phyloP scores from a whole-genome alignment of 257 asterid species.

The Primulina huaijiensis region DNA sequence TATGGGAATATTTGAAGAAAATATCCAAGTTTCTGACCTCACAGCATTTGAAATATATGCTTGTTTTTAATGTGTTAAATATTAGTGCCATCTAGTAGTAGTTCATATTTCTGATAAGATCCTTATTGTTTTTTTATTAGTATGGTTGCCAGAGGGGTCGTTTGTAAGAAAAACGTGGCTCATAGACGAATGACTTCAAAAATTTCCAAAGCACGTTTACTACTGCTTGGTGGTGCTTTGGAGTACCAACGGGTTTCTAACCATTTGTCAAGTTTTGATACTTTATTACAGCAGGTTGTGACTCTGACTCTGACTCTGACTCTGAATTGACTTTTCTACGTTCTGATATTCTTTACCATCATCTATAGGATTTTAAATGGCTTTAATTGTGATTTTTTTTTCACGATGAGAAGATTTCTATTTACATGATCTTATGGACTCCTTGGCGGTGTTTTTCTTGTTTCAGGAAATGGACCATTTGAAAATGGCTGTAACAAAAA shows the following conservation, averaged over 20 bases:
- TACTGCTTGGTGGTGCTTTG: slow-evolving; percentile 79
- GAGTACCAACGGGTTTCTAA: slow-evolving; percentile 80
- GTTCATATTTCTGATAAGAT: slow-evolving; percentile 28
- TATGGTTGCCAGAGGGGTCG: slow-evolving; percentile 67
- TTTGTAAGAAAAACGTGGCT: slow-evolving; percentile 82
- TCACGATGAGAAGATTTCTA: slow-evolving; percentile 18
- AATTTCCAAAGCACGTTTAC: slow-evolving; percentile 56
- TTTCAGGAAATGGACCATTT: slow-evolving; percentile 85
- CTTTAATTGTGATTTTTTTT: slow-evolving; percentile 2
- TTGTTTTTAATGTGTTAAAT: slow-evolving; percentile 16
- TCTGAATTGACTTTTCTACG: slow-evolving; percentile 7
- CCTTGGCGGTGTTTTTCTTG: slow-evolving; percentile 22
- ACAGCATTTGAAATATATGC: slow-evolving; percentile 16
- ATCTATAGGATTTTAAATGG: slow-evolving; percentile 5
- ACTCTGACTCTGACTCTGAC: slow-evolving; percentile 22
- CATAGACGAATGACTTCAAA: slow-evolving; percentile 70
- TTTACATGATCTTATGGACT: slow-evolving; percentile 19
- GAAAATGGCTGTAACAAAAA: slow-evolving; percentile 86
- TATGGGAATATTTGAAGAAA: slow-evolving; percentile 12
- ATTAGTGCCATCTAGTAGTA: slow-evolving; percentile 10
- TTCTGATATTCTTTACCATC: slow-evolving; percentile 21
- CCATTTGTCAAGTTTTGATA: slow-evolving; percentile 75
- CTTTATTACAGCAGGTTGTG: slow-evolving; percentile 77
- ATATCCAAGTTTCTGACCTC: slow-evolving; percentile 15
- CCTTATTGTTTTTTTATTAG: slow-evolving; percentile 36